Percentiles rank a stretch among this genome's conserved stretches.
phyloP scores from a whole-genome alignment of 768 basidiomycete genomes.

The Hemileccinum rubropunctum region DNA sequence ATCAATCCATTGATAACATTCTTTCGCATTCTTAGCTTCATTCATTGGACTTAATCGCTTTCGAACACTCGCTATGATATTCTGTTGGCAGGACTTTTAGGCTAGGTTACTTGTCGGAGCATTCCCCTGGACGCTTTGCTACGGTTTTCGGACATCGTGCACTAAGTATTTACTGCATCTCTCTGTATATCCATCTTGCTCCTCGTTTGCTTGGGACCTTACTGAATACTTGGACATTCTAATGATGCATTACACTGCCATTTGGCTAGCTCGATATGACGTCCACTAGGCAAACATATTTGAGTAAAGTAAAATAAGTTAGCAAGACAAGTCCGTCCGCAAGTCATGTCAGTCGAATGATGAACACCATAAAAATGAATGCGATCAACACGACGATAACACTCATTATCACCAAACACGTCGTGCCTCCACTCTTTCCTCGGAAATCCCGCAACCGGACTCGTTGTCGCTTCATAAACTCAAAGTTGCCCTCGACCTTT shows the following conservation, averaged over 20 bases:
- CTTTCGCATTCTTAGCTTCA: slow-evolving; percentile 48
- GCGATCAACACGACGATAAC: slow-evolving; percentile 64
- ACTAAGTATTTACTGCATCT: slow-evolving; percentile 1
- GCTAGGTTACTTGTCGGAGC: background rate
- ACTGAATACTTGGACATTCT: slow-evolving; percentile 11
- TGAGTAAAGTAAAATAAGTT: background rate
- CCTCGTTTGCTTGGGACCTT: slow-evolving; percentile 11
- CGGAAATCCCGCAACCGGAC: slow-evolving; percentile 57
- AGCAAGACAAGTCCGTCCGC: background rate
- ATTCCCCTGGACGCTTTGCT: slow-evolving; percentile 6
- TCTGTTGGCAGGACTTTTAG: slow-evolving; percentile 5
- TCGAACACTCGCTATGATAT: slow-evolving; percentile 2
- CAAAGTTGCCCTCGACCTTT: slow-evolving; percentile 74
- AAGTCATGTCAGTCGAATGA: slow-evolving; percentile 62
- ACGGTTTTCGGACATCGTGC: slow-evolving; percentile 5
- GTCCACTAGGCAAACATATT: too few species aligned
- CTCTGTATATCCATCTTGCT: slow-evolving; percentile 4
- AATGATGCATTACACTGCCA: slow-evolving; percentile 1
- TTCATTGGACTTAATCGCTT: background rate
- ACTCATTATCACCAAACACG: slow-evolving; percentile 65
- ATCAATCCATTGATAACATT: slow-evolving; percentile 64
- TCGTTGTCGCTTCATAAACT: slow-evolving; percentile 64
- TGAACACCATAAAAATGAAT: slow-evolving; percentile 67
- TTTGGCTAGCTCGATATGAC: background rate
- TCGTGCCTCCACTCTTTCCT: slow-evolving; percentile 66